Conservation (phyloP, 768 basidiomycete species). For the Megacollybia marginata region DNA sequence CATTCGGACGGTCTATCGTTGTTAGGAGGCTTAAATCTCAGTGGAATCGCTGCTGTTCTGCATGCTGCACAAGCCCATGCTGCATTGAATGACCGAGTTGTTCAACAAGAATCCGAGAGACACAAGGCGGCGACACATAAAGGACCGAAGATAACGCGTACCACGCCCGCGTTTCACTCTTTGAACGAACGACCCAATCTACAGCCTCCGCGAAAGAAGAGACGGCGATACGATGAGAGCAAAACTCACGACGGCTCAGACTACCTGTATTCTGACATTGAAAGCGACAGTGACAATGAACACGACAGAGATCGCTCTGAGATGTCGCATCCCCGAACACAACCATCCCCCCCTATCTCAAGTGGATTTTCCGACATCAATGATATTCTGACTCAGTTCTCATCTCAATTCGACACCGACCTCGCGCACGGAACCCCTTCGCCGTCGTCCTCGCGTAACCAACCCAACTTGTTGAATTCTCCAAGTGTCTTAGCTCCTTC, state of each 20-base stretch:
- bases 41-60: slow-evolving; percentile 68
- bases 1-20: not conserved
- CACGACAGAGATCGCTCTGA: not conserved
- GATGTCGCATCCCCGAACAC: too few species aligned
- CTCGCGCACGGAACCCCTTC: slow-evolving; percentile 26
- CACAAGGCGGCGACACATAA: slow-evolving; percentile 33
- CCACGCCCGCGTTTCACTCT: slow-evolving; percentile 73
- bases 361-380: slow-evolving; percentile 65
- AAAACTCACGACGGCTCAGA: slow-evolving; percentile 49
- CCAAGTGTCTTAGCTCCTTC: slow-evolving; percentile 26
- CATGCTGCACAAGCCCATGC: slow-evolving; percentile 69
- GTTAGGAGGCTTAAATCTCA: slow-evolving; percentile 24
- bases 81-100: slow-evolving; percentile 29
- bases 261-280: slow-evolving; percentile 32
- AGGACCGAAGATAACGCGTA: slow-evolving; percentile 46
- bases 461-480: slow-evolving; percentile 6
- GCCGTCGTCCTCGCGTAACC: not conserved
- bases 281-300: slow-evolving; percentile 26
- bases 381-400: slow-evolving; percentile 71
- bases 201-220: slow-evolving; percentile 21
- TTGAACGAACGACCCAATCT: slow-evolving; percentile 47
- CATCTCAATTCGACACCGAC: slow-evolving; percentile 59
- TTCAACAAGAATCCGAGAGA: not conserved
- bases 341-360: slow-evolving; percentile 36
- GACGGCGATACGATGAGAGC: slow-evolving; percentile 27